These are phyloP conservation scores for Fraxinus americana DNA, from an alignment of 257 asterid genomes.

Conservation along the genomic window DNA sequence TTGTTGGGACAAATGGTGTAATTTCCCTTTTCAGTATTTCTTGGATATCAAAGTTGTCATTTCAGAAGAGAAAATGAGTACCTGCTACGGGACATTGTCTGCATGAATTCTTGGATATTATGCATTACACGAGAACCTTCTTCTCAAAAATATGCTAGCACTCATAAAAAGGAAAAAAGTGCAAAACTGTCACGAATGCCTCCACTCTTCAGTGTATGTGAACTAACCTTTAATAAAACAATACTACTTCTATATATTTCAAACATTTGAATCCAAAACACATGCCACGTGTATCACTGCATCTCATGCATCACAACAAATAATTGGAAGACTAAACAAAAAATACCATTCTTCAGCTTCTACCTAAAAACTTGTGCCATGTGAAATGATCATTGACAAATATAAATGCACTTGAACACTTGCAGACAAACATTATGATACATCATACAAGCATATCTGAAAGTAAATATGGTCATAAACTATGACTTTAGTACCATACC, in stretches of 20 bases:
- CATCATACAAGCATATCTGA: not conserved
- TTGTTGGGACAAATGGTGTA: no score
- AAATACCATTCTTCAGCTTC: not conserved
- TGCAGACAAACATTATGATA: not conserved
- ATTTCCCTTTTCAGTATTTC: no score
- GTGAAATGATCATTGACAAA: not conserved
- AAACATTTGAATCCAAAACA: not conserved
- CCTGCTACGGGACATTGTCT: no score
- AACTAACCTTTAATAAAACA: slow-evolving; percentile 1
- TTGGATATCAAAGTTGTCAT: no score
- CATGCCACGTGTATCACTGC: not conserved
- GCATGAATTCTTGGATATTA: no score
- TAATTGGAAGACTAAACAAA: not conserved
- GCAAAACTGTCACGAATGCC: no score
- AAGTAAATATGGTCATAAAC: slow-evolving; percentile 1
- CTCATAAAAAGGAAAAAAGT: no score
- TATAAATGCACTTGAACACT: not conserved
- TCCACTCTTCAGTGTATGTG: no score
- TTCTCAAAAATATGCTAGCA: no score
- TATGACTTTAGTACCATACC: slow-evolving; percentile 40
- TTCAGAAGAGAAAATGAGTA: no score
- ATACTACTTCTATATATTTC: not conserved
- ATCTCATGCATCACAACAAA: not conserved
- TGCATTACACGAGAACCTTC: no score
- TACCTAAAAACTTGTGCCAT: not conserved